A percentile compares a stretch with the other conserved stretches of the same genome.
Evolutionary conservation across 192 early-diverging fungal species (phyloP).

Genomic region (Ambispora gerdemannii): DNA sequence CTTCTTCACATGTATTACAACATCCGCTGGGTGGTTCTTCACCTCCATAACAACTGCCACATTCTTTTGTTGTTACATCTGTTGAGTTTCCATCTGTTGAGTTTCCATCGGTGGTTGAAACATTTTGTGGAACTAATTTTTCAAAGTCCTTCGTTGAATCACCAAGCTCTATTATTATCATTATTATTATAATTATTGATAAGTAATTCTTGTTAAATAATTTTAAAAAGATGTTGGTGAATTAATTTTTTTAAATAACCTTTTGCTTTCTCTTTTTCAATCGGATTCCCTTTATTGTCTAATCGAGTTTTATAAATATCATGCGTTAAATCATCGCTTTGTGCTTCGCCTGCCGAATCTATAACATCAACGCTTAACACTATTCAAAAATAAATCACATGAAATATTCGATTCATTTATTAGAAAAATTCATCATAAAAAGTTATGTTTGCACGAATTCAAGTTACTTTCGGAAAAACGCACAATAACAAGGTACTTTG

Average conservation of each 20-base stretch:
- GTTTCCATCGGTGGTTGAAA: too few relatives aligned
- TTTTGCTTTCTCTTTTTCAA: conserved; percentile 55
- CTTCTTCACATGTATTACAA: conserved; percentile 94
- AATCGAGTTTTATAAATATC: conserved; percentile 81
- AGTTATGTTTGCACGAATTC: too few relatives aligned
- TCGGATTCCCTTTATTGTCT: conserved; percentile 57
- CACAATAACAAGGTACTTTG: conserved; percentile 83
- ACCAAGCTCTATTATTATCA: conserved; percentile 49
- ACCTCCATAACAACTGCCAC: conserved; percentile 90
- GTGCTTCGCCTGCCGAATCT: conserved; percentile 89
- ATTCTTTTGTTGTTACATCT: conserved; percentile 43
- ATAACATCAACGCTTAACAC: conserved; percentile 92
- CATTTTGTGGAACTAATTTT: too few relatives aligned
- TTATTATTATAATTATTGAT: too few relatives aligned
- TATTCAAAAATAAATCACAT: conserved; percentile 28
- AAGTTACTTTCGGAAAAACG: conserved; percentile 42
- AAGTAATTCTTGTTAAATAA: too few relatives aligned
- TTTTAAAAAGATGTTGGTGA: too few relatives aligned
- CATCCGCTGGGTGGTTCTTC: conserved; percentile 65
- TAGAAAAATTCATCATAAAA: too few relatives aligned
- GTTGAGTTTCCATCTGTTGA: conserved; percentile 31
- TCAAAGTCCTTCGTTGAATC: conserved; percentile 39
- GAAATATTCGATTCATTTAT: too few relatives aligned
- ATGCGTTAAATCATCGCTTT: conserved; percentile 73
- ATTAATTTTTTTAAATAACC: conserved; percentile 47